Conservation (phyloP, 371 early-diverging fungal species). For the Mucor sp. region DNA sequence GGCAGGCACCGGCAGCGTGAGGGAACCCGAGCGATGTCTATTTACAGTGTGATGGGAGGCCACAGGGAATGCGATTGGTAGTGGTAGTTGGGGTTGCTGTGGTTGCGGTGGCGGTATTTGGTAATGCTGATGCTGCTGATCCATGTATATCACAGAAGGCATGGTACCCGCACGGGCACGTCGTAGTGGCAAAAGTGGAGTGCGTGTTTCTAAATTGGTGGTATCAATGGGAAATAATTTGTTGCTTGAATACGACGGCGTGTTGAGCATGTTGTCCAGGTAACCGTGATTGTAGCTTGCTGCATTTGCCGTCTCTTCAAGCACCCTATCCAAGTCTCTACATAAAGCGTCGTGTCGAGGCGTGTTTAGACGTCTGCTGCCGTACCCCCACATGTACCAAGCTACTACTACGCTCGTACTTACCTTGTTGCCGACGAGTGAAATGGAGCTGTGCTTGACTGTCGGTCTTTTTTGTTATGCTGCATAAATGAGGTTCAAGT, state of each 20-base stretch:
- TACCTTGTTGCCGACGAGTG: slow-evolving; percentile 1
- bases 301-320: slow-evolving; percentile 27
- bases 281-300: background rate
- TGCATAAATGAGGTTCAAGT: background rate
- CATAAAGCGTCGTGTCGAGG: background rate
- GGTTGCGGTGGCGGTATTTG: background rate
- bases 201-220: background rate
- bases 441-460: background rate
- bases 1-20: slow-evolving; percentile 63
- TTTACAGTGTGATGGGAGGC: slow-evolving; percentile 8
- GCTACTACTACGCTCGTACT: too few species aligned
- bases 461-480: background rate
- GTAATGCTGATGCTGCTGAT: background rate
- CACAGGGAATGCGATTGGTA: background rate
- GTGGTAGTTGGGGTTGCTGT: too few species aligned
- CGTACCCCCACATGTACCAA: too few species aligned
- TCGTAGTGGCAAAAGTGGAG: slow-evolving; percentile 27
- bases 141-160: slow-evolving; percentile 59
- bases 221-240: background rate
- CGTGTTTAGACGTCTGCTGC: background rate
- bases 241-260: background rate
- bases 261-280: slow-evolving; percentile 7
- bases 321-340: slow-evolving; percentile 41
- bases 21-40: slow-evolving; percentile 61
- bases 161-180: slow-evolving; percentile 80